Evolutionary conservation across 352 stramenopile species (phyloP).

Genomic region (Phytophthora meadii): DNA sequence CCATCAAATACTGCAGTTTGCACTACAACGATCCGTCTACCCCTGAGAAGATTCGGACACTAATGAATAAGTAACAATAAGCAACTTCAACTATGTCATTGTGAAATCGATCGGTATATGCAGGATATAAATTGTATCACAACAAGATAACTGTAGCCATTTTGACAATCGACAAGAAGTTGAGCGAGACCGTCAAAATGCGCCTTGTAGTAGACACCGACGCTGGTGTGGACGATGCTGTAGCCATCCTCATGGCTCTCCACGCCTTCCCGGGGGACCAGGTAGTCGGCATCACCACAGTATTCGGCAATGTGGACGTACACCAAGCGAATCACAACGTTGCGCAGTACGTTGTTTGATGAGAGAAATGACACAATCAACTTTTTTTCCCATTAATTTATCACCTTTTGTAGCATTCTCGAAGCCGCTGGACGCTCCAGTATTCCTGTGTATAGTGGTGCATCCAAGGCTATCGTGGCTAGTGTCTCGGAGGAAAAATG

Average conservation of each 20-base stretch:
- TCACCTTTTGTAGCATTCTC: slow-evolving; percentile 58
- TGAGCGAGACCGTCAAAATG: slow-evolving; percentile 16
- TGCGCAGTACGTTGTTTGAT: slow-evolving; percentile 54
- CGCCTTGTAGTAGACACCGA: slow-evolving; percentile 82
- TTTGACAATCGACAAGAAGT: neutral
- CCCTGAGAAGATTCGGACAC: slow-evolving; percentile 49
- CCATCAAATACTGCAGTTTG: slow-evolving; percentile 60
- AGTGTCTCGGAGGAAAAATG: slow-evolving; percentile 73
- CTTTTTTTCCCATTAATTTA: neutral
- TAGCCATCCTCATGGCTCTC: slow-evolving; percentile 79
- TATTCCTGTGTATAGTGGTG: slow-evolving; percentile 70
- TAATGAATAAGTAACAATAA: slow-evolving; percentile 45
- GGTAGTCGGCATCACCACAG: slow-evolving; percentile 76
- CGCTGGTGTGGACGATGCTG: slow-evolving; percentile 79
- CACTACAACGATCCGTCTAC: slow-evolving; percentile 62
- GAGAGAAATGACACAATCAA: slow-evolving; percentile 1
- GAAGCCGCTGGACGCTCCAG: slow-evolving; percentile 54
- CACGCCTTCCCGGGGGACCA: slow-evolving; percentile 61
- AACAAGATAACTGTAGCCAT: slow-evolving; percentile 14
- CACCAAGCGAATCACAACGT: slow-evolving; percentile 87
- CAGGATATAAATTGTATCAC: neutral
- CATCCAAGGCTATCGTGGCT: slow-evolving; percentile 65
- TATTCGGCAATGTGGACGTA: slow-evolving; percentile 87
- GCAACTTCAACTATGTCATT: neutral
- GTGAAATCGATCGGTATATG: neutral